A percentile compares a stretch with the other conserved stretches of the same genome.
Evolutionary conservation across 73 alveolate genomes (phyloP).

Genomic region (Urostyla sp.): DNA sequence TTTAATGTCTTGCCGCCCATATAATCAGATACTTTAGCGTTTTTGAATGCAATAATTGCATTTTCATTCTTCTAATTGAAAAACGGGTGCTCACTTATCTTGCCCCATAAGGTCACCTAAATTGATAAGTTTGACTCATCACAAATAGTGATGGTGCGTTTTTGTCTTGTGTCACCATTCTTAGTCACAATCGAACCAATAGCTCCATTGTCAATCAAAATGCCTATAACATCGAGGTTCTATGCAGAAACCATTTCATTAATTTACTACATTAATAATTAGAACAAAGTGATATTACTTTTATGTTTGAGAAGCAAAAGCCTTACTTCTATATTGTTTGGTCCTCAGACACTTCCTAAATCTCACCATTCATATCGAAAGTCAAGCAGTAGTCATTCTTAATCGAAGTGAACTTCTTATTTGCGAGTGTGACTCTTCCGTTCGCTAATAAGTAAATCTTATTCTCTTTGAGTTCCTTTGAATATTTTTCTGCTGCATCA

Average conservation of each 20-base stretch:
- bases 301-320: constrained; percentile 45
- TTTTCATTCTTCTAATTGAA: constrained; percentile 1
- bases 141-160: constrained; percentile 47
- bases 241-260: constrained; percentile 24
- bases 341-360: constrained; percentile 73
- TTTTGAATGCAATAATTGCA: constrained; percentile 35
- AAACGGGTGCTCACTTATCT: background rate
- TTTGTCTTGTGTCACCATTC: constrained; percentile 50
- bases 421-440: constrained; percentile 80
- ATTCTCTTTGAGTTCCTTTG: constrained; percentile 73
- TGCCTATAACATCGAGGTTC: constrained; percentile 68
- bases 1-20: constrained; percentile 46
- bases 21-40: constrained; percentile 49
- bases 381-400: constrained; percentile 79
- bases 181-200: constrained; percentile 34
- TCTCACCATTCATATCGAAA: constrained; percentile 71
- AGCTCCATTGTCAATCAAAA: constrained; percentile 46
- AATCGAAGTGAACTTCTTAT: constrained; percentile 76
- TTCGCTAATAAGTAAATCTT: constrained; percentile 78
- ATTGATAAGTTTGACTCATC: constrained; percentile 43
- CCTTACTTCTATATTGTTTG: constrained; percentile 40
- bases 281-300: no score
- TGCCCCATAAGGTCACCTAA: constrained; percentile 3
- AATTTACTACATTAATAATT: constrained; percentile 43
- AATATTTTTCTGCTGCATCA: constrained; percentile 81